Base-by-base conservation (phyloP, 441 rosid species). In the Arabidopsis hybrid region DNA sequence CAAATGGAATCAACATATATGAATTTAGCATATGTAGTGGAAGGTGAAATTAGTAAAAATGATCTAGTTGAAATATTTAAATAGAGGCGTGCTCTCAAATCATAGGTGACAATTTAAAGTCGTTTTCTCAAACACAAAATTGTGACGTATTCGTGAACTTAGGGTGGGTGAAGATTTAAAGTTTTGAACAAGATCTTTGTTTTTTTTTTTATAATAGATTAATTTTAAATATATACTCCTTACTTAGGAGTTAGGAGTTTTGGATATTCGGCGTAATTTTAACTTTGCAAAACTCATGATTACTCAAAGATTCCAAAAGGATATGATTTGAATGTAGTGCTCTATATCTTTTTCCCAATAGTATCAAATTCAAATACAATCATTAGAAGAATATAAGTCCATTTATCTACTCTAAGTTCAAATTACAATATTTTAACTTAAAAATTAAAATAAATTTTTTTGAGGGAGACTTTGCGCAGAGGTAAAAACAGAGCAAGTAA, bases 261-360 rank as follows among this genome's bases (percentile, higher is more conserved):
- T 26, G 29, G 21, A 34, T 35, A 32, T 57, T 56, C 40, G 61
- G 21, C 39, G 39, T 32, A 56, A 32, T 6, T 8, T 57, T 34
- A 34, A 34, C 65, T 18, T 40, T 40, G 35, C 12, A 63, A 45
- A 65, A 46, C 10, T 65, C 14, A 34, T 34, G 42, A 65, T 47
- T 47, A 47, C 69, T 64, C 26, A 46, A 65, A 65, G 45, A 65
- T 65, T 34, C 69, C 8, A 16, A 16, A 45, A 17, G 57, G 58
- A 65, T 49, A 34, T 47, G 58, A 17, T 34, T 34, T n/a, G 69
- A 34, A 7, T 16, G 31, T 10, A 49, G 69, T 65, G 45, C 57
- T 47, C 69, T 65, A 8, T 63, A 3, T 65, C 43, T 1, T 50
- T 64, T 47, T 17, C 68, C 55, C 42, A 46, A 5, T 31, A 46